A percentile compares a stretch with the other conserved stretches of the same genome.
Conservation (phyloP, 2,329 filamentous ascomycete genomes). For the Phyllachora maydis region DNA sequence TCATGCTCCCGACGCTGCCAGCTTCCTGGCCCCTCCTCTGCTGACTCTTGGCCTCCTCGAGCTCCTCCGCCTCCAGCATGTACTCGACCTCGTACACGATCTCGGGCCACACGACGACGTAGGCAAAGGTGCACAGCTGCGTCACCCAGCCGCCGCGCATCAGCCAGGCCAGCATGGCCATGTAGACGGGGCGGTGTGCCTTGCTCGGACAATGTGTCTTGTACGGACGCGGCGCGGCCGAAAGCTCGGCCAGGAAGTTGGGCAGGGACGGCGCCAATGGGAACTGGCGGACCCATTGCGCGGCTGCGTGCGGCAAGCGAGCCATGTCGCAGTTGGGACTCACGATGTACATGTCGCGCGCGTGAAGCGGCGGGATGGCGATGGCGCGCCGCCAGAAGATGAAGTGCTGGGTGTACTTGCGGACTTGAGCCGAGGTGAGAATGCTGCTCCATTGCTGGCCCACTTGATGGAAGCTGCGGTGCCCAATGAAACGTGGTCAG, state of each 20-base stretch:
- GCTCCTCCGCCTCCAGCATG: constrained; percentile 44
- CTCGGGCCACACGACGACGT: constrained; percentile 66
- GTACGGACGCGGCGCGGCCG: constrained; percentile 62
- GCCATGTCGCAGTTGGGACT: constrained; percentile 72
- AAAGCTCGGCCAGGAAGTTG: constrained; percentile 72
- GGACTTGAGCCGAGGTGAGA: constrained; percentile 61
- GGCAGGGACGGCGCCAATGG: constrained; percentile 66
- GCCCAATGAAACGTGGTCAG: no score
- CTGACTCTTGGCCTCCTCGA: constrained; percentile 14
- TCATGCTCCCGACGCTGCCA: constrained; percentile 3
- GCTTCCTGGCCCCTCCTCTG: constrained; percentile 6
- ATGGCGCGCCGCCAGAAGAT: constrained; percentile 92
- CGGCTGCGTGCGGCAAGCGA: constrained; percentile 45
- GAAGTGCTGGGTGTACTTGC: constrained; percentile 76
- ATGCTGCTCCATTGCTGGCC: constrained; percentile 38
- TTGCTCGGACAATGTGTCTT: constrained; percentile 70
- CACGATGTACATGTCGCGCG: constrained; percentile 76
- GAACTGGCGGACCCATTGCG: constrained; percentile 58
- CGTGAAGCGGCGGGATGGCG: constrained; percentile 76
- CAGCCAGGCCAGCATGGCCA: constrained; percentile 84
- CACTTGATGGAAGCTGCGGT: constrained; percentile 37
- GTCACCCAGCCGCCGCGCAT: constrained; percentile 87
- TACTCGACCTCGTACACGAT: constrained; percentile 65
- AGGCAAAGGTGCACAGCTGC: constrained; percentile 78
- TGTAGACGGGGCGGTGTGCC: constrained; percentile 69